phyloP scores from a whole-genome alignment of 1,284 basidiomycete genomes.

The Acaromyces ingoldii region DNA sequence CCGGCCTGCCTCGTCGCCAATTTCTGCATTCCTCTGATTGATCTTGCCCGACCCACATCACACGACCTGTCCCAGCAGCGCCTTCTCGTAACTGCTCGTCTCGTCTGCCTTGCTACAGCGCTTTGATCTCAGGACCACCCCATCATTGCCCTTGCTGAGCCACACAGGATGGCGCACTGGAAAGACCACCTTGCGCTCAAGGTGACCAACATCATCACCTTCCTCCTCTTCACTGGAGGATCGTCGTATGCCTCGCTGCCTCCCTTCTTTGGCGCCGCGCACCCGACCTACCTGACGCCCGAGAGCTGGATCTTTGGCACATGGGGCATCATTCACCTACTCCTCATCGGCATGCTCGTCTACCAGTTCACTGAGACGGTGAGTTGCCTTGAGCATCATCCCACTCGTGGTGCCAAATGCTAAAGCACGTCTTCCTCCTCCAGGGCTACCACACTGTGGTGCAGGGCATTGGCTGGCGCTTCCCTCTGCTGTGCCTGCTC shows the following conservation, averaged over 20 bases:
- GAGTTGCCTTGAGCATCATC: too few species aligned
- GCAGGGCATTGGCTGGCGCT: slow-evolving; percentile 80
- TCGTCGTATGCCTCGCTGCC: slow-evolving; percentile 75
- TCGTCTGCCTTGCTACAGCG: too few species aligned
- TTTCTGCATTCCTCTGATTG: too few species aligned
- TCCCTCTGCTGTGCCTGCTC: slow-evolving; percentile 75
- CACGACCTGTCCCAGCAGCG: too few species aligned
- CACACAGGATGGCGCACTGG: slow-evolving; percentile 10
- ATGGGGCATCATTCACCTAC: slow-evolving; percentile 71
- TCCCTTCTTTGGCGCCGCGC: slow-evolving; percentile 9
- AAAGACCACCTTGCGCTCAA: slow-evolving; percentile 30
- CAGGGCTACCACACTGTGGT: slow-evolving; percentile 77
- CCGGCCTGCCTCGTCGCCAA: too few species aligned
- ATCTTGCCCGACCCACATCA: too few species aligned
- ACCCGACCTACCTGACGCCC: slow-evolving; percentile 82
- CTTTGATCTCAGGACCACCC: too few species aligned
- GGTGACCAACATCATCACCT: slow-evolving; percentile 73
- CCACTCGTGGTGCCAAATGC: too few species aligned
- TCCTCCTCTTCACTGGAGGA: slow-evolving; percentile 75
- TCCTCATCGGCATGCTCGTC: slow-evolving; percentile 64
- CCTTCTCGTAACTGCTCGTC: too few species aligned
- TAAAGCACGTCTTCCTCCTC: too few species aligned
- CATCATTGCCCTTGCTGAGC: not conserved
- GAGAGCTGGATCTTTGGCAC: slow-evolving; percentile 80
- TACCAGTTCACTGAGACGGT: slow-evolving; percentile 53